These are phyloP conservation scores for Tricladium varicosporioides DNA, from an alignment of 2,329 filamentous ascomycete genomes.

Conservation along the genomic window DNA sequence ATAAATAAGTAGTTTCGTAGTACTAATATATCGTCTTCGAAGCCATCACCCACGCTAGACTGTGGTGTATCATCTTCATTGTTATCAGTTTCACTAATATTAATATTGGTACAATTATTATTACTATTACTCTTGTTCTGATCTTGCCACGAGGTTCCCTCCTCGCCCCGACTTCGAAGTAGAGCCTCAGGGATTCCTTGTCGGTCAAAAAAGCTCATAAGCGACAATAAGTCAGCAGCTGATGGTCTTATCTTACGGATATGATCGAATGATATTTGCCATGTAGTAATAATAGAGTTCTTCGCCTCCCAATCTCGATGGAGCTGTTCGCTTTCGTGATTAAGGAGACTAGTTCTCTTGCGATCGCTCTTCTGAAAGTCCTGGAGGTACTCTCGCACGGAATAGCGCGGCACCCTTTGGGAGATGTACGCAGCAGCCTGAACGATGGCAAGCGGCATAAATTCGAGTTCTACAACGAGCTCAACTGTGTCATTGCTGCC, in stretches of 20 bases:
- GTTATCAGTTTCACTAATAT: not conserved
- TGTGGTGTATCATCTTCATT: constrained; percentile 14
- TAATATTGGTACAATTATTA: constrained; percentile 9
- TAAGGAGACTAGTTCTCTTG: constrained; percentile 31
- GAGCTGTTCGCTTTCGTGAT: constrained; percentile 33
- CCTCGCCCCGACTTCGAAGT: constrained; percentile 23
- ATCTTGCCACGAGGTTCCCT: constrained; percentile 9
- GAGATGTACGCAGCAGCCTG: constrained; percentile 30
- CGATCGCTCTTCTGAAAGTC: constrained; percentile 36
- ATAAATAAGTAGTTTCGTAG: constrained; percentile 40
- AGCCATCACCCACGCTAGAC: constrained; percentile 19
- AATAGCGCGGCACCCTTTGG: constrained; percentile 29
- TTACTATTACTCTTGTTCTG: constrained; percentile 1
- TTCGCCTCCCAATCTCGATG: constrained; percentile 36
- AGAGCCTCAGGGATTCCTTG: constrained; percentile 40
- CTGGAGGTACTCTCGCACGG: constrained; percentile 39
- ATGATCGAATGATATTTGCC: constrained; percentile 37
- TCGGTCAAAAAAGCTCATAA: constrained; percentile 47
- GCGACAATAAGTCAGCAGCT: constrained; percentile 42
- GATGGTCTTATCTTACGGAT: constrained; percentile 34
- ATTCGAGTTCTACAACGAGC: constrained; percentile 26
- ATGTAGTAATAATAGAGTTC: constrained; percentile 39
- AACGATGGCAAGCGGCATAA: constrained; percentile 32
- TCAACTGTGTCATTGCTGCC: constrained; percentile 14
- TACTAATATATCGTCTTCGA: constrained; percentile 36